A percentile compares a stretch with the other conserved stretches of the same genome.
phyloP scores from a whole-genome alignment of 306 rosid genomes.

The Rosa rugosa region DNA sequence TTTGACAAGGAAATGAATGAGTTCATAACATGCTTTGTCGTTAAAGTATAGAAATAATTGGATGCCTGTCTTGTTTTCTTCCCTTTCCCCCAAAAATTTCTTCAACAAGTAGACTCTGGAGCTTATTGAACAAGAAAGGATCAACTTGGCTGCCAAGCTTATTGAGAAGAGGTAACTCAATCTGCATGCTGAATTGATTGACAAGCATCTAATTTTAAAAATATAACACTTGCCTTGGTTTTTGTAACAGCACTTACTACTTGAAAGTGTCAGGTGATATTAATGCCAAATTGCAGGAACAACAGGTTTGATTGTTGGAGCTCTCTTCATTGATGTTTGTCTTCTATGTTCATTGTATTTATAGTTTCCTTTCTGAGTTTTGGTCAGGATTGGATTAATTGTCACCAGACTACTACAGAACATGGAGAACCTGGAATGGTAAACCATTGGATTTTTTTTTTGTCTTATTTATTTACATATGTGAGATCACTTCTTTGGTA shows the following conservation, averaged over 20 bases:
- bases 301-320: slow-evolving; percentile 50
- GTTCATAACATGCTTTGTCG: background rate
- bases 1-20: background rate
- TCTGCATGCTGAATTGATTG: slow-evolving; percentile 17
- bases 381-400: slow-evolving; percentile 56
- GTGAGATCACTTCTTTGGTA: background rate
- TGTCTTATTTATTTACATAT: background rate
- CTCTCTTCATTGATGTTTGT: slow-evolving; percentile 18
- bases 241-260: slow-evolving; percentile 56
- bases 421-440: slow-evolving; percentile 47
- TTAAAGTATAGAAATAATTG: slow-evolving; percentile 6
- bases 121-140: slow-evolving; percentile 74
- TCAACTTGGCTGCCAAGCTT: slow-evolving; percentile 54
- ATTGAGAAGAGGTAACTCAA: slow-evolving; percentile 64
- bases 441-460: slow-evolving; percentile 8
- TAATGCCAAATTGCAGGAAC: slow-evolving; percentile 54
- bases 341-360: slow-evolving; percentile 9
- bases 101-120: slow-evolving; percentile 56
- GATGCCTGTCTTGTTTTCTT: slow-evolving; percentile 31
- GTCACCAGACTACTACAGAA: slow-evolving; percentile 39
- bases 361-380: slow-evolving; percentile 27
- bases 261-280: slow-evolving; percentile 48
- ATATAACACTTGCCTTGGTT: slow-evolving; percentile 30
- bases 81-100: background rate
- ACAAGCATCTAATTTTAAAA: background rate